A percentile compares a stretch with the other conserved stretches of the same genome.
Conservation (phyloP, 257 asterid genomes). For the Salvia rosmarinus region DNA sequence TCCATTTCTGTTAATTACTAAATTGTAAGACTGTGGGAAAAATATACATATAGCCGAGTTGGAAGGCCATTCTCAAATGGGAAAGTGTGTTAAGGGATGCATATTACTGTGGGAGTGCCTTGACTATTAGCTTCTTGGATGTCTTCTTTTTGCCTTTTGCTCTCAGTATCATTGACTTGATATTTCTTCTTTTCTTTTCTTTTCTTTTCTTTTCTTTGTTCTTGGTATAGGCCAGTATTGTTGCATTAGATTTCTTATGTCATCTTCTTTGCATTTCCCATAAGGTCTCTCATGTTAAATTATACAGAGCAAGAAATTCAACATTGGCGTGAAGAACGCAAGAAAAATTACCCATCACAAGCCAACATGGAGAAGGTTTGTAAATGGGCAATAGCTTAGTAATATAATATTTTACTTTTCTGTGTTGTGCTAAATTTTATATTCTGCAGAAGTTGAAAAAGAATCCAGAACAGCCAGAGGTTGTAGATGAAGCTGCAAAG, state of each 20-base stretch:
- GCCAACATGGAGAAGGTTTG: slow-evolving; percentile 68
- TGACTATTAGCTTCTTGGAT: slow-evolving; percentile 10
- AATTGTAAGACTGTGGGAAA: slow-evolving; percentile 8
- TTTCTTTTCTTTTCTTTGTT: background rate
- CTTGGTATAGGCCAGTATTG: background rate
- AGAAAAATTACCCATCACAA: slow-evolving; percentile 73
- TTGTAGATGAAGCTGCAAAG: slow-evolving; percentile 50
- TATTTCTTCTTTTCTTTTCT: background rate
- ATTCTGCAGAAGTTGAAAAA: slow-evolving; percentile 59
- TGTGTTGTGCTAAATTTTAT: slow-evolving; percentile 21
- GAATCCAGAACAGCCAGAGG: slow-evolving; percentile 49
- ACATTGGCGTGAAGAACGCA: slow-evolving; percentile 85
- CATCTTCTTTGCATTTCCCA: slow-evolving; percentile 29
- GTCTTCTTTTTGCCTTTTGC: slow-evolving; percentile 18
- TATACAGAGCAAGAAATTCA: slow-evolving; percentile 84
- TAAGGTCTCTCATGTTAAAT: slow-evolving; percentile 54
- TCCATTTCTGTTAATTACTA: slow-evolving; percentile 3
- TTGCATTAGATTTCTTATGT: slow-evolving; percentile 31
- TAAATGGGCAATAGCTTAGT: slow-evolving; percentile 20
- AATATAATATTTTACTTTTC: slow-evolving; percentile 9
- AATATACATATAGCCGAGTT: slow-evolving; percentile 4
- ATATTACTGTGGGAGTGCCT: background rate
- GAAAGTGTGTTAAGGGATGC: slow-evolving; percentile 19
- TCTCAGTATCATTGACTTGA: slow-evolving; percentile 13
- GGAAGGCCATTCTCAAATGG: slow-evolving; percentile 17